A percentile compares a stretch with the other conserved stretches of the same genome.
Evolutionary conservation across 2,329 filamentous ascomycete genomes (phyloP).

Genomic region (Didymella glomerata): DNA sequence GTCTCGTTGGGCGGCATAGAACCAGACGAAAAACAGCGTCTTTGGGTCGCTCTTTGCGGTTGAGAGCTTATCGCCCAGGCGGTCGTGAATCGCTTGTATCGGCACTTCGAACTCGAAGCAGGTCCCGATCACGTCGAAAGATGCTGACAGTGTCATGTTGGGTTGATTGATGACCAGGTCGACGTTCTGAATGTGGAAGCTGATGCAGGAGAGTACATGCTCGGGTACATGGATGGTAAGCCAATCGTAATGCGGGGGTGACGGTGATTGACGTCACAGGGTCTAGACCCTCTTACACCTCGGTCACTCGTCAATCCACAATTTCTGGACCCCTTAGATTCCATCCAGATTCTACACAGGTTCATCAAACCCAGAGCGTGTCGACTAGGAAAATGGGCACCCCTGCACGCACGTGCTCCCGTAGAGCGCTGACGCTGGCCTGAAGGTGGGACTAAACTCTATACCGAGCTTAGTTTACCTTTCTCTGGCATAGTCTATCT

Average conservation of each 20-base stretch:
- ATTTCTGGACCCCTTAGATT: neutral
- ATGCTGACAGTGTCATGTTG: constrained; percentile 34
- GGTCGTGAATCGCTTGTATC: constrained; percentile 30
- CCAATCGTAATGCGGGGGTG: constrained; percentile 5
- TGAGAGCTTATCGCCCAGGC: constrained; percentile 26
- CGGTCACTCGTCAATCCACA: neutral
- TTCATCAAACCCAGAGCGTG: neutral
- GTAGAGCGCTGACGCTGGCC: constrained; percentile 15
- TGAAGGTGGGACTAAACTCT: constrained; percentile 1
- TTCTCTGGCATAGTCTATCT: neutral
- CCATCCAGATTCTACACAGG: neutral
- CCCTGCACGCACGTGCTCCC: constrained; percentile 21
- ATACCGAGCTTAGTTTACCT: constrained; percentile 9
- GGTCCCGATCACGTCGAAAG: constrained; percentile 40
- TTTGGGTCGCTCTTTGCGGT: constrained; percentile 29
- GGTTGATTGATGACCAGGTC: neutral
- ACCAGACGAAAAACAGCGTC: constrained; percentile 40
- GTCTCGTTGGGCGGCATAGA: constrained; percentile 40
- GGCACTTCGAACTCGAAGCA: constrained; percentile 34
- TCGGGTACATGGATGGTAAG: constrained; percentile 2
- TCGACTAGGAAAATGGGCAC: neutral
- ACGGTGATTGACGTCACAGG: constrained; percentile 14
- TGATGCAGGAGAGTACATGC: neutral
- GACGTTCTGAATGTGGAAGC: neutral
- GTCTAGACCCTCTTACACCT: constrained; percentile 28